Percentiles rank a stretch among this genome's conserved stretches.
phyloP scores from a whole-genome alignment of 306 rosid species.

The Urtica urens region DNA sequence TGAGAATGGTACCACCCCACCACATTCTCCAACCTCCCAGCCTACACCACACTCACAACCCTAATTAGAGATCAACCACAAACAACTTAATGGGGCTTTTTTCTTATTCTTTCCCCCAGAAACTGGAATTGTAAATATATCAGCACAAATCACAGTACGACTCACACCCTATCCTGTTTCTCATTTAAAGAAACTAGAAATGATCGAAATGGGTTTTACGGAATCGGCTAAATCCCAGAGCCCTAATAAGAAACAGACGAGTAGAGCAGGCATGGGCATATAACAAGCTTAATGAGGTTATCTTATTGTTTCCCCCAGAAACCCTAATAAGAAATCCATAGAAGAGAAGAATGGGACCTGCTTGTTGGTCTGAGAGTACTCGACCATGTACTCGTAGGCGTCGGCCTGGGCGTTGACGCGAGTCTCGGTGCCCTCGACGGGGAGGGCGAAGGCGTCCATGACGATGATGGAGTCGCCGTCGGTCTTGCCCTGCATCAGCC shows the following conservation, averaged over 20 bases:
- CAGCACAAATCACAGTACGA: too few relatives aligned
- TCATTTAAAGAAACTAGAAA: too few relatives aligned
- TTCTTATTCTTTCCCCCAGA: too few relatives aligned
- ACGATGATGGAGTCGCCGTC: conserved; percentile 84
- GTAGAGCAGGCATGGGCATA: too few relatives aligned
- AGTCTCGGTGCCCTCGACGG: conserved; percentile 96
- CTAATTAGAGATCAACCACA: not conserved
- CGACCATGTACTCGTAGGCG: conserved; percentile 95
- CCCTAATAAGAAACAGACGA: too few relatives aligned
- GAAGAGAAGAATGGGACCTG: conserved; percentile 35
- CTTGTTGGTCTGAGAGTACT: conserved; percentile 83
- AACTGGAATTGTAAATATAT: too few relatives aligned
- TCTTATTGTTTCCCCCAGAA: not conserved
- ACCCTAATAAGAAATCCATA: not conserved
- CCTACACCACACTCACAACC: conserved; percentile 25
- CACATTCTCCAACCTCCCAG: conserved; percentile 83
- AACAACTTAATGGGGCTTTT: not conserved
- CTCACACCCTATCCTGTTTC: too few relatives aligned
- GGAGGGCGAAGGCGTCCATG: conserved; percentile 91
- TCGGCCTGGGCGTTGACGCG: conserved; percentile 99
- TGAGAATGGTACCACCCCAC: conserved; percentile 99
- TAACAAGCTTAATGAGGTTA: too few relatives aligned
- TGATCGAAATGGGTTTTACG: too few relatives aligned
- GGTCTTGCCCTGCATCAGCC: conserved; percentile 96
- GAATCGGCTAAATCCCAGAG: too few relatives aligned